Conservation (phyloP, 768 basidiomycete species). For the Leccinellum rugosiceps region DNA sequence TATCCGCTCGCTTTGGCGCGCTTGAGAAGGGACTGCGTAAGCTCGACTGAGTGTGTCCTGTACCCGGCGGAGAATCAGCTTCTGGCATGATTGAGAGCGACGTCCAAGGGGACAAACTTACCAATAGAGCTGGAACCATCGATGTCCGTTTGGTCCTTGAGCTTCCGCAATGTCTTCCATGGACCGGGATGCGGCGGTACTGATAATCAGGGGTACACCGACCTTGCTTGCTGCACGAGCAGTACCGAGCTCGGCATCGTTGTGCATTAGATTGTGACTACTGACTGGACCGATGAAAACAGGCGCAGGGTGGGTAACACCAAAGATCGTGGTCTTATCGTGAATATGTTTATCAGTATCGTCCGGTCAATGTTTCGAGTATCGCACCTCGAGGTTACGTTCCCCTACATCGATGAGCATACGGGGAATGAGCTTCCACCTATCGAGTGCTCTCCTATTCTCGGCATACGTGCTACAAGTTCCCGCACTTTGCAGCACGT, state of each 20-base stretch:
- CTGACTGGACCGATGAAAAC: slow-evolving; percentile 56
- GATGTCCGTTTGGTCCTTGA: slow-evolving; percentile 37
- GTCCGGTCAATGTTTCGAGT: neutral
- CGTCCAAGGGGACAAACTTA: neutral
- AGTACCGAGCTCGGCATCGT: slow-evolving; percentile 42
- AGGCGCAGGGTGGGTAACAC: slow-evolving; percentile 41
- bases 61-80: neutral
- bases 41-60: slow-evolving; percentile 38
- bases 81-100: neutral
- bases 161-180: slow-evolving; percentile 50
- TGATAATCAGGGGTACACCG: slow-evolving; percentile 39
- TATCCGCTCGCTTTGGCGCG: slow-evolving; percentile 43
- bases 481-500: slow-evolving; percentile 71
- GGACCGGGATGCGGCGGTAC: slow-evolving; percentile 37
- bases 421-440: slow-evolving; percentile 54
- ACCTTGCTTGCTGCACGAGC: slow-evolving; percentile 44
- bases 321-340: slow-evolving; percentile 56
- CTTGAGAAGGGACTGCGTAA: slow-evolving; percentile 40
- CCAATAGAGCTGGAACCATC: slow-evolving; percentile 54
- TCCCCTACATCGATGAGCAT: slow-evolving; percentile 51
- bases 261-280: slow-evolving; percentile 49
- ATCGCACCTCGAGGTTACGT: slow-evolving; percentile 47
- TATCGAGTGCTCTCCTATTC: slow-evolving; percentile 58
- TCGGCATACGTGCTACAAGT: slow-evolving; percentile 57
- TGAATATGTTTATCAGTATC: neutral